Base-by-base conservation (phyloP, 306 rosid genomes). In the Erythrophleum fordii region DNA sequence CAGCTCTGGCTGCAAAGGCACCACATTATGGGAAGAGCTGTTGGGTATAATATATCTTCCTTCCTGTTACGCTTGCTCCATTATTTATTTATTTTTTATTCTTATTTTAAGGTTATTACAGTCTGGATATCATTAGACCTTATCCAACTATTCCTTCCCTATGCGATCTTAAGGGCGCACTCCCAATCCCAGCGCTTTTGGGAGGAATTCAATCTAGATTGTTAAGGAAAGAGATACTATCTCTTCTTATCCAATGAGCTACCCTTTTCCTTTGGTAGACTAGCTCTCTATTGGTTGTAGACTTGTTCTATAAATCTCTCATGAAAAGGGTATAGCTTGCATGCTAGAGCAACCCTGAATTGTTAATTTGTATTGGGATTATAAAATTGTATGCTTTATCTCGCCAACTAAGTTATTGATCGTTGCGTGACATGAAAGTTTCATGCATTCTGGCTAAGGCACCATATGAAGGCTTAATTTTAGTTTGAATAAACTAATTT, bases 1-100 rank as follows among this genome's bases (percentile, higher is more conserved):
- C 95, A 91, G 76, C 87, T 84, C 66, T 91, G 95, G 95, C 89
- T 91, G 59, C 90, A 87, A 28, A 81, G 89, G 65, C 95, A 89
- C 76, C 95, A 91, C 81, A 91, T 91, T 64, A 91, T 91, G 95
- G 95, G 95, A 13, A 89, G 91, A 86, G 95, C 95, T 31, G 88
- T 89, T 4, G 95, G 95, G 95, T 91, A 72, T 77, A 70, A 80
- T 67, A 25, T 31, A 41, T 73, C 12, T 75, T 42, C 41, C 44
- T 42, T 76, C 17, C 60, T 13, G 76, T 58, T 68, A 51, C 45
- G 42, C 4, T 16, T 71, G 41, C 18, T 45, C 72, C 42, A 8
- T 72, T 44, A 42, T 42, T 58, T 25, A 2, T 58, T 25, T 25
- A n/a, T 8, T 22, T 31, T 31, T 42, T 9, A 55, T 20, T 55